Evolutionary conservation across 2,329 filamentous ascomycete species (phyloP).

Genomic region (Aspergillus sp.): DNA sequence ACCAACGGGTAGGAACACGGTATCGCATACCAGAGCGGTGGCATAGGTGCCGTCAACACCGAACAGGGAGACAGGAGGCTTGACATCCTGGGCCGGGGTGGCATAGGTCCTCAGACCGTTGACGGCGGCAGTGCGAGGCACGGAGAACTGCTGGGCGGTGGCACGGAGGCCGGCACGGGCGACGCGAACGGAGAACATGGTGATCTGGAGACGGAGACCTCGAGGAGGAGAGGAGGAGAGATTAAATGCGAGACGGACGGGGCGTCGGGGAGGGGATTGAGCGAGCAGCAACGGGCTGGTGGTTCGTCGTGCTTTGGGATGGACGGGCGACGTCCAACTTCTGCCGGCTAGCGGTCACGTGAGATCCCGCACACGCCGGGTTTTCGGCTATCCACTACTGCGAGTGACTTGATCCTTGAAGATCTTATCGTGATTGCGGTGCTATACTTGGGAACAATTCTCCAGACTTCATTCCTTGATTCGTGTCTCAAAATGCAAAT

Average conservation of each 20-base stretch:
- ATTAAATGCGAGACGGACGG: conserved; percentile 28
- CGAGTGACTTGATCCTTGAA: neutral
- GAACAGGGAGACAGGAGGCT: conserved; percentile 87
- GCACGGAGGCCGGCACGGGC: conserved; percentile 60
- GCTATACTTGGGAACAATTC: neutral
- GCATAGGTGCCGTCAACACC: conserved; percentile 98
- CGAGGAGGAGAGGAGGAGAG: conserved; percentile 23
- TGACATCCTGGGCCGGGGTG: conserved; percentile 65
- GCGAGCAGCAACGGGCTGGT: conserved; percentile 16
- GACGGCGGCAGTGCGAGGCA: conserved; percentile 42
- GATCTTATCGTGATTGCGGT: neutral
- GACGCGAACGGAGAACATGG: conserved; percentile 59
- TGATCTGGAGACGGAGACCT: conserved; percentile 27
- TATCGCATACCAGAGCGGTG: conserved; percentile 85
- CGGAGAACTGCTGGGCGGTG: conserved; percentile 48
- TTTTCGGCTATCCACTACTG: conserved; percentile 20
- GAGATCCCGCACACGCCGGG: conserved; percentile 30
- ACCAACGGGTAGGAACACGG: neutral
- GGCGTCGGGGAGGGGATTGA: conserved; percentile 26
- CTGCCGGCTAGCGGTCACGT: conserved; percentile 30
- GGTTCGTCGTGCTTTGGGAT: conserved; percentile 16
- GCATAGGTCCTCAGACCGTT: conserved; percentile 72
- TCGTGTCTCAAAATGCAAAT: neutral
- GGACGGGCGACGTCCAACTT: conserved; percentile 28
- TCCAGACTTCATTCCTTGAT: neutral